These are phyloP conservation scores for Persicaria tinctoria DNA, from an alignment of 148 eudicot species.

Conservation along the genomic window DNA sequence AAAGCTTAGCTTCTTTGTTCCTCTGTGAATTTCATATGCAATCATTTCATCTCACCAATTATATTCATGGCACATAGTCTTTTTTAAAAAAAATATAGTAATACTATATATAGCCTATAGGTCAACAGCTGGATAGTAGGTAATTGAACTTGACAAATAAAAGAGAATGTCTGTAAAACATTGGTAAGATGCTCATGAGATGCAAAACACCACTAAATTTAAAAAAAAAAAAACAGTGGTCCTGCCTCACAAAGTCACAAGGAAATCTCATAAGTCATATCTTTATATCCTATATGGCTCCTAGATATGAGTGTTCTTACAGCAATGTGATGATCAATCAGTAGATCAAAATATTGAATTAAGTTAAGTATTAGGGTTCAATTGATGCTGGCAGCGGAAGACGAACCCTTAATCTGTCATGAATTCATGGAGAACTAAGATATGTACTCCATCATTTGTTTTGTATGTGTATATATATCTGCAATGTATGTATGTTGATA, in stretches of 20 bases:
- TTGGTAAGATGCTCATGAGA: neutral
- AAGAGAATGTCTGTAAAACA: conserved; percentile 5
- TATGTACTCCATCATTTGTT: too few species aligned
- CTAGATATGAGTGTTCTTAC: too few species aligned
- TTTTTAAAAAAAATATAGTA: neutral
- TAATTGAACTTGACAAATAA: neutral
- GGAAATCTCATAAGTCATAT: too few species aligned
- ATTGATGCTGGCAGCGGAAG: too few species aligned
- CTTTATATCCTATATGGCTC: too few species aligned
- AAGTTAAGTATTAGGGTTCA: too few species aligned
- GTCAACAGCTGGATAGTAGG: conserved; percentile 7
- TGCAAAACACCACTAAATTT: neutral
- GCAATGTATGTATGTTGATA: neutral
- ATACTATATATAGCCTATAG: neutral
- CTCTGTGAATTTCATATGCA: conserved; percentile 2
- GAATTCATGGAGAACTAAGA: too few species aligned
- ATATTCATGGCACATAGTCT: neutral
- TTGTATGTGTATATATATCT: too few species aligned
- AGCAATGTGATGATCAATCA: too few species aligned
- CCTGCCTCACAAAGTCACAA: neutral
- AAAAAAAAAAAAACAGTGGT: neutral
- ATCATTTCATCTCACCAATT: neutral
- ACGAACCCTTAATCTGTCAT: too few species aligned
- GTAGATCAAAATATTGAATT: too few species aligned
- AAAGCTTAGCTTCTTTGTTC: conserved; percentile 12